Evolutionary conservation across 2,329 filamentous ascomycete genomes (phyloP), one percentile per base, ranked within the genome.

Genomic region (Saccharata proteae): DNA sequence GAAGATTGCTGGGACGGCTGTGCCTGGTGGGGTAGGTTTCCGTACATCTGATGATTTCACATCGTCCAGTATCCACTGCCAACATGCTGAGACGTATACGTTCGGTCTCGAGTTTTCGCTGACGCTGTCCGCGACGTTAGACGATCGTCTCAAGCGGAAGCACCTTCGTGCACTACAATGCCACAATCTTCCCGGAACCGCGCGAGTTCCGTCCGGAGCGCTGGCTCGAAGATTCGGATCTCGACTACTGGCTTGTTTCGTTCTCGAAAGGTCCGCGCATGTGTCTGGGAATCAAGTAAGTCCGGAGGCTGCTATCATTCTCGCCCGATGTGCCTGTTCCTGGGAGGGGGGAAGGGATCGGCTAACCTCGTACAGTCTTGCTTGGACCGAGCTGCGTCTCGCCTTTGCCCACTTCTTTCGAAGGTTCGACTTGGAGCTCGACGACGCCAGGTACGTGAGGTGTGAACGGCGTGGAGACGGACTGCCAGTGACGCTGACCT

Each of bases 231-330:
- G 26, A 30, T 5, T 17, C 26, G 6, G 30, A 27, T 29, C 40
- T 39, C 2, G 49, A 52, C 29, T 40, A 39, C 2, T 44, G 45
- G 22, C 40, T 52, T 36, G 40, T 54, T 6, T 32, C 45, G 1
- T 54, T 53, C 22, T 45, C 42, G 3, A 52, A 49, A 16, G 51
- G 51, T 1, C 49, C 43, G 26, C 38, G 51, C 2, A 37, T 40
- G 12, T 54, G 51, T 21, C 32, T 54, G 15, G 50, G 51, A 10
- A 45, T 51, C 40, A 52, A 52, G 49, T 32, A 16, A 26, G 29
- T 32, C 3, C 15, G n/a, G n/a, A n/a, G n/a, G n/a, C n/a, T n/a
- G n/a, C n/a, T n/a, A 32, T 16, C 18, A 7, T 14, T 6, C 19
- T 3, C 4, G 4, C 15, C 13, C n/a, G 4, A 28, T 11, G n/a